These are phyloP conservation scores for Mortierella sp. DNA, from an alignment of 371 early-diverging fungal genomes.

Conservation along the genomic window DNA sequence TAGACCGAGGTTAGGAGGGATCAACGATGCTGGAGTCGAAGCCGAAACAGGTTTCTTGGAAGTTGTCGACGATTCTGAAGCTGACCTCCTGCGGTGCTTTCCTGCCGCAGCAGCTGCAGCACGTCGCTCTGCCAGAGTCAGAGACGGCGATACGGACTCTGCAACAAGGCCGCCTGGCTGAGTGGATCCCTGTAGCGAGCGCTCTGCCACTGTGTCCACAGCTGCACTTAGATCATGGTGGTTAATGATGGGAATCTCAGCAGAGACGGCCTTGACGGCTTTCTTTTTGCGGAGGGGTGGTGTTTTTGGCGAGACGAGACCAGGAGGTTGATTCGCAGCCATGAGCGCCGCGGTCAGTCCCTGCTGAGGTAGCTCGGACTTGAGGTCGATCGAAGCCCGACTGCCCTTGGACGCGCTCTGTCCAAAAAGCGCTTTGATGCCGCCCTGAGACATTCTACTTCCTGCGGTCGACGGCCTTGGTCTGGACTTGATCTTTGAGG, in stretches of 20 bases:
- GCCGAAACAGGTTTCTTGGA: background rate
- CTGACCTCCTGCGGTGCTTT: slow-evolving; percentile 30
- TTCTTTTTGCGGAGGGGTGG: slow-evolving; percentile 25
- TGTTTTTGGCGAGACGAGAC: slow-evolving; percentile 14
- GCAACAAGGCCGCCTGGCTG: background rate
- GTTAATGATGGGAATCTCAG: slow-evolving; percentile 31
- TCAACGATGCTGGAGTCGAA: slow-evolving; percentile 10
- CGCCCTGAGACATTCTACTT: slow-evolving; percentile 32
- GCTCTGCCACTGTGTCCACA: slow-evolving; percentile 1
- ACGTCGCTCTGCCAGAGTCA: slow-evolving; percentile 41
- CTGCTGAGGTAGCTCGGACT: slow-evolving; percentile 24
- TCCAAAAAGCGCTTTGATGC: slow-evolving; percentile 43
- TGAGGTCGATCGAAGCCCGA: slow-evolving; percentile 31
- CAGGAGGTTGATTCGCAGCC: slow-evolving; percentile 24
- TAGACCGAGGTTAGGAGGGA: slow-evolving; percentile 35
- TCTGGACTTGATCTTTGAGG: slow-evolving; percentile 39
- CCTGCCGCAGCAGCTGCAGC: slow-evolving; percentile 32
- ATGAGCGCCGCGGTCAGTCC: slow-evolving; percentile 24
- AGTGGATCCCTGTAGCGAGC: background rate
- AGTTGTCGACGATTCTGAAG: slow-evolving; percentile 33
- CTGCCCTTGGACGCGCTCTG: slow-evolving; percentile 24
- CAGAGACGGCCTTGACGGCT: slow-evolving; percentile 23
- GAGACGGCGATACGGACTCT: slow-evolving; percentile 10
- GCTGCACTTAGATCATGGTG: slow-evolving; percentile 1
- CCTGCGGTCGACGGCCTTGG: slow-evolving; percentile 34